Evolutionary conservation across 225 moss, liverwort and hornwort genomes (phyloP).

Genomic region (Antitrichia curtipendula): DNA sequence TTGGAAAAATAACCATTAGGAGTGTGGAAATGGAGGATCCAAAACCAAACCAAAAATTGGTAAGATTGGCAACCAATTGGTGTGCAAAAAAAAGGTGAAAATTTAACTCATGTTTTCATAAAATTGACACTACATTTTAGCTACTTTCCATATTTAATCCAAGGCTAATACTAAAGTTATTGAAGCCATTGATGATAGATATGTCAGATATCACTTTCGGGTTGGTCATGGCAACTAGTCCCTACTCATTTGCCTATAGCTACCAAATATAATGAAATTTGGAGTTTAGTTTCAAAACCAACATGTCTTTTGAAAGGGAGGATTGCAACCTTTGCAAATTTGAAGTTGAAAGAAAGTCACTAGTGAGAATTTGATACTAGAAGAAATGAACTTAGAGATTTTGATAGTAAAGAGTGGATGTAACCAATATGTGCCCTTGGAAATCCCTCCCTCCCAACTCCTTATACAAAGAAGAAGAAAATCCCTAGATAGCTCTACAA

Average conservation of each 20-base stretch:
- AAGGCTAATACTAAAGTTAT: accelerated
- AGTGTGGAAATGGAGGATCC: background rate
- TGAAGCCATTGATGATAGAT: background rate
- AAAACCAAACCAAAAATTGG: background rate
- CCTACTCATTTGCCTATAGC: accelerated
- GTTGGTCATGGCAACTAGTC: accelerated
- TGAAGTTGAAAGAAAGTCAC: background rate
- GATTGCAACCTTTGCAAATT: background rate
- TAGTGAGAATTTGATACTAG: background rate
- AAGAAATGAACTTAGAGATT: background rate
- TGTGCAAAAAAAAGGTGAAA: background rate
- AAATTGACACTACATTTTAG: background rate
- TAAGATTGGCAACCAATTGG: accelerated
- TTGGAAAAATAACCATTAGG: background rate
- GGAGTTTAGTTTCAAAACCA: background rate
- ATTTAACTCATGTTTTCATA: accelerated
- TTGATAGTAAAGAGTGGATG: background rate
- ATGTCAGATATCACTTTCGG: accelerated
- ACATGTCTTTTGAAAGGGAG: background rate
- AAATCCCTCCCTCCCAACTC: accelerated
- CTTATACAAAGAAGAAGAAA: background rate
- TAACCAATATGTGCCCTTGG: too few relatives aligned
- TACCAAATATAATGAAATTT: accelerated
- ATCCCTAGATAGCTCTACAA: accelerated
- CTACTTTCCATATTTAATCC: background rate